These are phyloP conservation scores for Eutrema heterophyllum DNA, from an alignment of 345 rosid species.

Conservation along the genomic window DNA sequence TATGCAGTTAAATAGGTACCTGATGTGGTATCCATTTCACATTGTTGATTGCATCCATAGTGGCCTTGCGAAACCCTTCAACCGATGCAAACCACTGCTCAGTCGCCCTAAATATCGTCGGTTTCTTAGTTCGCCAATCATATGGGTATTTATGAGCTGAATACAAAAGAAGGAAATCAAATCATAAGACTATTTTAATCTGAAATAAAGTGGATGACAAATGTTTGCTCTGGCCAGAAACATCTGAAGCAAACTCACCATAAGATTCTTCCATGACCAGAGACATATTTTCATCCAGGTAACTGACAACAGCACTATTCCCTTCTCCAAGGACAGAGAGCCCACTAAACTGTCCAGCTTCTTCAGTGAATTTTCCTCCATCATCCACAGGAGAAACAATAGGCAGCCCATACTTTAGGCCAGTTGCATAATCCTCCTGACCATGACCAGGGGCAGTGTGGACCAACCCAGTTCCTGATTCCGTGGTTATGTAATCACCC, in stretches of 20 bases:
- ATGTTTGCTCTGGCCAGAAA: neutral
- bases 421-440: conserved; percentile 88
- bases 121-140: conserved; percentile 97
- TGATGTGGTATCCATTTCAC: conserved; percentile 93
- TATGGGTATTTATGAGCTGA: conserved; percentile 94
- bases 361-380: conserved; percentile 88
- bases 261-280: conserved; percentile 86
- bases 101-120: conserved; percentile 95
- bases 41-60: conserved; percentile 74
- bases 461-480: conserved; percentile 95
- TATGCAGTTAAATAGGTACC: conserved; percentile 43
- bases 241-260: conserved; percentile 42
- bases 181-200: neutral
- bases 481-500: conserved; percentile 96
- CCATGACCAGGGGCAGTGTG: conserved; percentile 99
- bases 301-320: conserved; percentile 69
- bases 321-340: conserved; percentile 95
- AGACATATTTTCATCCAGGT: conserved; percentile 65
- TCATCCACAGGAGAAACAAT: conserved; percentile 81
- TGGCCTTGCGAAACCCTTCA: conserved; percentile 75
- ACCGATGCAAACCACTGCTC: conserved; percentile 99
- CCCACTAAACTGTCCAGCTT: conserved; percentile 82
- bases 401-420: conserved; percentile 82
- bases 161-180: conserved; percentile 19
- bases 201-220: neutral